phyloP scores from a whole-genome alignment of 2,329 filamentous ascomycete genomes.

The Diaporthe australafricana region DNA sequence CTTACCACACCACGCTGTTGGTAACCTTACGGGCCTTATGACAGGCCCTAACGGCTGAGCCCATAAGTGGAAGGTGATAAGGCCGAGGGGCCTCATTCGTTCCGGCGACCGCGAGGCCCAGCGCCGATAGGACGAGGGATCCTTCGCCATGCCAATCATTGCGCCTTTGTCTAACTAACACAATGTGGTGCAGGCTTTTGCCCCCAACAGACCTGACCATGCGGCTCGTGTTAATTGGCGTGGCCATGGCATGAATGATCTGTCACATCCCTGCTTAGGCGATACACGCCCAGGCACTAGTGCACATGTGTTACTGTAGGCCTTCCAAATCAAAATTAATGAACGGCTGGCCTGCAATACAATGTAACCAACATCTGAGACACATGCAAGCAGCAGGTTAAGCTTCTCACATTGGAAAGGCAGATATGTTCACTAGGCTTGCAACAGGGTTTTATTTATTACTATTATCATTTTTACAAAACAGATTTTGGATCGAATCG shows the following conservation, averaged over 20 bases:
- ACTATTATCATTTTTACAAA: too few species aligned
- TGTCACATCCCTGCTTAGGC: constrained; percentile 5
- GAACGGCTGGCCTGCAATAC: not conserved
- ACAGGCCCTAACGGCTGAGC: too few species aligned
- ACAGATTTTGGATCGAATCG: too few species aligned
- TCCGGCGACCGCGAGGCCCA: not conserved
- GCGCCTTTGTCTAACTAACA: not conserved
- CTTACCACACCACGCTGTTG: not conserved
- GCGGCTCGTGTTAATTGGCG: constrained; percentile 1
- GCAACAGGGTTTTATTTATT: too few species aligned
- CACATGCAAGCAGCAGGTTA: too few species aligned
- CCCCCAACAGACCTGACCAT: not conserved
- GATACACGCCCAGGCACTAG: not conserved
- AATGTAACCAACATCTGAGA: too few species aligned
- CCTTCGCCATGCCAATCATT: not conserved
- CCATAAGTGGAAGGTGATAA: constrained; percentile 17
- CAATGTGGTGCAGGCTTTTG: not conserved
- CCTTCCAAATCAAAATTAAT: not conserved
- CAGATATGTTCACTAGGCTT: too few species aligned
- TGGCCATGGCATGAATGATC: not conserved
- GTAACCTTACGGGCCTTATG: not conserved
- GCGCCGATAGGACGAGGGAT: not conserved
- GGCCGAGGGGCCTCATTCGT: not conserved
- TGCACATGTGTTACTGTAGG: not conserved
- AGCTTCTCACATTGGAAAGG: too few species aligned